Percentiles rank a stretch among this genome's conserved stretches.
These are phyloP conservation scores for Logfia minima DNA, from an alignment of 129 eudicot genomes.

Conservation along the genomic window DNA sequence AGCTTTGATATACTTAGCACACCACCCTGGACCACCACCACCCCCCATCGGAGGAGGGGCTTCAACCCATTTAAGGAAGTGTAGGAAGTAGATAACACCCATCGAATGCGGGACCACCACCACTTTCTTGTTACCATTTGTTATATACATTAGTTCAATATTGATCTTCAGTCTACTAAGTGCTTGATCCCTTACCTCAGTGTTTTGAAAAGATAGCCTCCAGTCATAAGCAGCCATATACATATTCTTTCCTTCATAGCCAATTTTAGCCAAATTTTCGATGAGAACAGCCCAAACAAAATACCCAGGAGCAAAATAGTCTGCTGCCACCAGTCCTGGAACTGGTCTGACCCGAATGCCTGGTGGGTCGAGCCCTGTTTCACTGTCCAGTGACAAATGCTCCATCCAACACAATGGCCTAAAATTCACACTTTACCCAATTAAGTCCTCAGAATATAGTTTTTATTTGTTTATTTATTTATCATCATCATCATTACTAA, in stretches of 20 bases:
- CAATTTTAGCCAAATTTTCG: slow-evolving; percentile 78
- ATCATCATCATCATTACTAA: background rate
- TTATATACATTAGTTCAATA: slow-evolving; percentile 77
- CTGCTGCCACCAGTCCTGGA: slow-evolving; percentile 90
- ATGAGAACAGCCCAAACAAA: slow-evolving; percentile 91
- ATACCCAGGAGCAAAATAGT: slow-evolving; percentile 92
- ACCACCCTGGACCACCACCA: slow-evolving; percentile 90
- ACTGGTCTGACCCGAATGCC: slow-evolving; percentile 92
- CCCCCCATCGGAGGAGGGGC: slow-evolving; percentile 78
- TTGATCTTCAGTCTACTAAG: slow-evolving; percentile 84
- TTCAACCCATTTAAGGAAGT: slow-evolving; percentile 93
- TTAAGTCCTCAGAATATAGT: background rate
- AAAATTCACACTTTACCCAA: slow-evolving; percentile 22
- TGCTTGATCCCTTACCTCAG: slow-evolving; percentile 91
- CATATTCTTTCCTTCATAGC: slow-evolving; percentile 84
- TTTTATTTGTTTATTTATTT: background rate
- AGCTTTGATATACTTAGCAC: slow-evolving; percentile 79
- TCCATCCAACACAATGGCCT: slow-evolving; percentile 98
- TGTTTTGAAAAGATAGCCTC: slow-evolving; percentile 92
- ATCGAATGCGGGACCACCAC: slow-evolving; percentile 97
- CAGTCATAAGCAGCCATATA: slow-evolving; percentile 93
- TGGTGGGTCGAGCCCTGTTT: slow-evolving; percentile 96
- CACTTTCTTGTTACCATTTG: slow-evolving; percentile 84
- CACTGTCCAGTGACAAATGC: slow-evolving; percentile 81
- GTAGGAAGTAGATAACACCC: slow-evolving; percentile 83